Base-by-base conservation (phyloP, 257 asterid species). In the Perilla frutescens region DNA sequence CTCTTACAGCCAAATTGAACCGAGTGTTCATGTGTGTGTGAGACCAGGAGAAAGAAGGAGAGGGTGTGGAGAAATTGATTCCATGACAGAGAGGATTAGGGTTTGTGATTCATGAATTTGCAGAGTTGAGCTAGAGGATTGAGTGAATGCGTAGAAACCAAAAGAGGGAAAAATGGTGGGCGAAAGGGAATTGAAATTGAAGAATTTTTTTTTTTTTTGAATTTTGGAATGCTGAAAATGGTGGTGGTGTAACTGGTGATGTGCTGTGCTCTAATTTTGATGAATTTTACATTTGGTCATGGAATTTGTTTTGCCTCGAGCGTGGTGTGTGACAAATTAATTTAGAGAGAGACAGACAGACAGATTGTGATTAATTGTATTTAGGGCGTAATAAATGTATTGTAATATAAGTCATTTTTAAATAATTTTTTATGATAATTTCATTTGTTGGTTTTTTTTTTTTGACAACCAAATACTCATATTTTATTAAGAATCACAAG, bases 101-200 rank as follows among this genome's bases (percentile, higher is more conserved):
- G 85, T 71, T 79, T 66, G 39, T 39, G 69, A 15, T 56, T 57
- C 65, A 62, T 32, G 39, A 66, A 5, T 13, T 10, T 4, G 67
- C 72, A 43, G 72, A 53, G 66, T 6, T 63, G 58, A 63, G 44
- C 32, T 53, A n/a, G 82, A 64, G 37, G 75, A 78, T 68, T 75
- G 73, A 66, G 67, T 64, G 53, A 20, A 48, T 50, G 45, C 58
- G 31, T 36, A 49, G 13, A 40, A 11, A 32, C 69, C 51, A 26
- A 68, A 51, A 65, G 72, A 74, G 81, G 68, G 73, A 61, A 81
- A 78, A 81, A 66, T 83, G 85, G 87, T 68, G 81, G 70, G 79
- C 71, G 50, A 43, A 62, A 50, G 70, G 8, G 48, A 60, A 58
- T 47, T 65, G 77, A 72, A 80, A 81, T 76, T 86, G 74, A 50